phyloP scores from a whole-genome alignment of 2,329 filamentous ascomycete species.

The Gremmenia infestans region DNA sequence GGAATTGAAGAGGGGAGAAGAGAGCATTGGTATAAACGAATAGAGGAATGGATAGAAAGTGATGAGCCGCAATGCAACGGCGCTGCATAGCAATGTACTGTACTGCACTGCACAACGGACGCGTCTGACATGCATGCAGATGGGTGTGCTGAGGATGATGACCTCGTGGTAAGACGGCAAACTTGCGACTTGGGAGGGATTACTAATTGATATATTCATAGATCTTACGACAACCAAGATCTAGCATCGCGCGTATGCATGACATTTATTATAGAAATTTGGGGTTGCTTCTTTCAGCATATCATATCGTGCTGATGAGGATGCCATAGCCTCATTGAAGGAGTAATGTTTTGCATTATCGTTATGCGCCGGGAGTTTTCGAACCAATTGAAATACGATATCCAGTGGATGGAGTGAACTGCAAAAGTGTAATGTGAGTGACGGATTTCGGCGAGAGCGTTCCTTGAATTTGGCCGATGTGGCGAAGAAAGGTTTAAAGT shows the following conservation, averaged over 20 bases:
- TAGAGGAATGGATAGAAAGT: not conserved
- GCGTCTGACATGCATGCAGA: not conserved
- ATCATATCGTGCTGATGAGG: not conserved
- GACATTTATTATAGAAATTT: not conserved
- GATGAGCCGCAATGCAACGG: not conserved
- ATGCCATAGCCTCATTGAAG: conserved; percentile 3
- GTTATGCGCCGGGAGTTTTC: not conserved
- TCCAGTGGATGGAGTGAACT: not conserved
- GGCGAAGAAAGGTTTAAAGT: not conserved
- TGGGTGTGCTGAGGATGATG: not conserved
- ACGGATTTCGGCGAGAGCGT: not conserved
- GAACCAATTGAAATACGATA: not conserved
- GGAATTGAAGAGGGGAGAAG: not conserved
- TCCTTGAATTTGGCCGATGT: not conserved
- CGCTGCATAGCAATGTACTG: not conserved
- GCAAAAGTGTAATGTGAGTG: not conserved
- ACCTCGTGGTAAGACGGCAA: not conserved
- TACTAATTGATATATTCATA: not conserved
- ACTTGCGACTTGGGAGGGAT: not conserved
- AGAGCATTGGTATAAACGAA: not conserved
- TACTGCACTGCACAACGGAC: not conserved
- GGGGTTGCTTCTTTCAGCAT: too few relatives aligned
- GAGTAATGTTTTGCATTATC: not conserved
- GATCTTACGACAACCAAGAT: not conserved
- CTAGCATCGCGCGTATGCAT: not conserved